Conservation (phyloP, 2,329 filamentous ascomycete genomes). For the Cladosporium sp. region DNA sequence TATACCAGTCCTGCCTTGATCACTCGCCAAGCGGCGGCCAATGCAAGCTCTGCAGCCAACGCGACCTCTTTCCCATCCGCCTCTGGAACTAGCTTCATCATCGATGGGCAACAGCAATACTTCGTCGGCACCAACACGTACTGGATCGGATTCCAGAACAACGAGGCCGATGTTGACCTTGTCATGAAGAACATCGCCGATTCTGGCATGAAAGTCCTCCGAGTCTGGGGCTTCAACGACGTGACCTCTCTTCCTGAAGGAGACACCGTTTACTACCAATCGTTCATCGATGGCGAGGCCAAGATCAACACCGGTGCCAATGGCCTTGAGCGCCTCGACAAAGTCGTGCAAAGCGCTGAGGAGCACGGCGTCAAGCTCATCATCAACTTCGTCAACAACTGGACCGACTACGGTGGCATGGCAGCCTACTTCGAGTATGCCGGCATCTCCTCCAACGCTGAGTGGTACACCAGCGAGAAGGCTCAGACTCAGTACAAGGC, state of each 20-base stretch:
- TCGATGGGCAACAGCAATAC: constrained; percentile 45
- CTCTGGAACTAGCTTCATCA: constrained; percentile 32
- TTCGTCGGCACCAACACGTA: constrained; percentile 54
- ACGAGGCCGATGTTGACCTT: constrained; percentile 53
- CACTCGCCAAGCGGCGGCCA: not conserved
- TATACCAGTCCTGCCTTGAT: not conserved
- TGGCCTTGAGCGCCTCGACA: constrained; percentile 62
- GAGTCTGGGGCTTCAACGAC: constrained; percentile 63
- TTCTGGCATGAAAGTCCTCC: constrained; percentile 54
- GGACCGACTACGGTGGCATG: constrained; percentile 65
- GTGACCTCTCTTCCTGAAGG: constrained; percentile 41
- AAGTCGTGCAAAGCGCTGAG: constrained; percentile 59
- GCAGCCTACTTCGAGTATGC: constrained; percentile 54
- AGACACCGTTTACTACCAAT: constrained; percentile 53
- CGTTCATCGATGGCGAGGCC: constrained; percentile 46
- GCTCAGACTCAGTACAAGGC: constrained; percentile 53
- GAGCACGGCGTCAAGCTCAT: constrained; percentile 59
- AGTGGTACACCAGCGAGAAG: constrained; percentile 54
- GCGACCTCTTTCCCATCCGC: constrained; percentile 14
- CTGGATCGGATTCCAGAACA: constrained; percentile 52
- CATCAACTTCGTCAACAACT: constrained; percentile 66
- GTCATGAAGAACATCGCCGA: constrained; percentile 42
- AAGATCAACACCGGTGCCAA: constrained; percentile 61
- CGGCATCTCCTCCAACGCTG: constrained; percentile 45
- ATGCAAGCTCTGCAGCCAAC: constrained; percentile 1